Conservation (phyloP, 768 basidiomycete genomes). For the Neoboletus brunneissimus region DNA sequence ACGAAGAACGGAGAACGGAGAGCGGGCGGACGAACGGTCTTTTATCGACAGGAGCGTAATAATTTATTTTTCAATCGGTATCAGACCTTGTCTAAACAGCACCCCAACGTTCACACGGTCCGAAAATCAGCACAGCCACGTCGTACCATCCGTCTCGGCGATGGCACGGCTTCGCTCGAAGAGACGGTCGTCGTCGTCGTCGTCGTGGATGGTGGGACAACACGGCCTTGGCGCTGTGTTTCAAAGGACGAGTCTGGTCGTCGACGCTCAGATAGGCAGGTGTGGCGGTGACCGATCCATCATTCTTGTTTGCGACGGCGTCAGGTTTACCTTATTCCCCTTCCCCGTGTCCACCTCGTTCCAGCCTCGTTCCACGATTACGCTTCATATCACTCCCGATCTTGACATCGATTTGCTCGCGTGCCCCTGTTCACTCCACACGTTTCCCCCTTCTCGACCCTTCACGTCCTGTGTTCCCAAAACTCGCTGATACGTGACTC, state of each 20-base stretch:
- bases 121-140: conserved; percentile 31
- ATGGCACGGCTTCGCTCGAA: too few species aligned
- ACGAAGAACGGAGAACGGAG: background rate
- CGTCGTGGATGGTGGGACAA: too few species aligned
- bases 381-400: conserved; percentile 13
- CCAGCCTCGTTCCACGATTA: conserved; percentile 6
- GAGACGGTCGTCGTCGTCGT: too few species aligned
- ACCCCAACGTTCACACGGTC: conserved; percentile 32
- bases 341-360: conserved; percentile 13
- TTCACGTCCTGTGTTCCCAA: background rate
- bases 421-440: background rate
- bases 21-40: conserved; percentile 1
- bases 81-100: conserved; percentile 23
- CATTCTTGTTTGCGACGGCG: background rate
- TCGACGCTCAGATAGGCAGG: background rate
- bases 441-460: conserved; percentile 10
- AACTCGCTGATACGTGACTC: background rate
- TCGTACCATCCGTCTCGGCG: background rate
- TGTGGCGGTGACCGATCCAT: background rate
- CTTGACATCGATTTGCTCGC: conserved; percentile 1
- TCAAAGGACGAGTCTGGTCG: background rate
- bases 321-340: background rate
- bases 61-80: conserved; percentile 19
- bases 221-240: background rate
- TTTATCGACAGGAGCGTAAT: conserved; percentile 18